phyloP scores from a whole-genome alignment of 371 early-diverging fungal genomes.

The Rhizopus arrhizus region DNA sequence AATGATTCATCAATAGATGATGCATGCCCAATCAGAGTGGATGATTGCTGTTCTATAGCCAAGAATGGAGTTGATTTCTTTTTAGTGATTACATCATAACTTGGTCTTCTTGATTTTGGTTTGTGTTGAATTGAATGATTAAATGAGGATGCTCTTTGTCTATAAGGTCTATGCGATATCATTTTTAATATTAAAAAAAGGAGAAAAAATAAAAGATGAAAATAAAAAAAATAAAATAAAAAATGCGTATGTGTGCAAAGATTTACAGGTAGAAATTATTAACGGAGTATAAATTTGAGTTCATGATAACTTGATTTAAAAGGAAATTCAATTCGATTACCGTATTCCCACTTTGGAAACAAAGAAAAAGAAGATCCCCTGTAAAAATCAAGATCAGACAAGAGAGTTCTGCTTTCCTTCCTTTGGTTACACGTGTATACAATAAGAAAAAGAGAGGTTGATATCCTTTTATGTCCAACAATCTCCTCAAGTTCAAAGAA shows the following conservation, averaged over 20 bases:
- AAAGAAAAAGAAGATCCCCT: neutral
- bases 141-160: constrained; percentile 23
- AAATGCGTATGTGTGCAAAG: neutral
- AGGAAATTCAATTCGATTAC: neutral
- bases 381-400: too few relatives aligned
- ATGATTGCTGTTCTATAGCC: constrained; percentile 13
- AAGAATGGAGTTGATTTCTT: neutral
- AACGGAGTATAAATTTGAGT: neutral
- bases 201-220: too few relatives aligned
- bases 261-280: neutral
- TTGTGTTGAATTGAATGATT: constrained; percentile 18
- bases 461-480: too few relatives aligned
- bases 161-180: neutral
- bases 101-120: constrained; percentile 26
- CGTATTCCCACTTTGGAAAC: neutral
- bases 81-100: constrained; percentile 20
- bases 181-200: neutral
- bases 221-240: neutral
- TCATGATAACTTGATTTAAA: constrained; percentile 4
- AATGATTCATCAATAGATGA: constrained; percentile 18
- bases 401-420: too few relatives aligned
- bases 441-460: too few relatives aligned
- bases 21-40: constrained; percentile 1
- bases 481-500: too few relatives aligned
- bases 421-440: too few relatives aligned